These are phyloP conservation scores for Ulota crispa DNA, from an alignment of 225 moss, liverwort and hornwort genomes.

Conservation along the genomic window DNA sequence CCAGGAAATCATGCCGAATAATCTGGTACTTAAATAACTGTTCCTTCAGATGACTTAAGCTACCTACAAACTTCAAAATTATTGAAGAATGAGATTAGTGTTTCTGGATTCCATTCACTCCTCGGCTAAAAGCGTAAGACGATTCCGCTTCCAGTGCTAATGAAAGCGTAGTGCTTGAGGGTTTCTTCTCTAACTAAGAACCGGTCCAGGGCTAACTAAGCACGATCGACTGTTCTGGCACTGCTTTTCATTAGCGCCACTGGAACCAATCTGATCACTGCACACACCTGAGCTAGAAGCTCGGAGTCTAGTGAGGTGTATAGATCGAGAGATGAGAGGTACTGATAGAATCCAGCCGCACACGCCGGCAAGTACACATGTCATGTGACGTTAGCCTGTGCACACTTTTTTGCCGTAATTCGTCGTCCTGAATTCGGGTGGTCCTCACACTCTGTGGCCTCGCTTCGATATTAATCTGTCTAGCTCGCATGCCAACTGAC, in stretches of 20 bases:
- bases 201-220: neutral
- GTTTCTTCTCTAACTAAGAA: neutral
- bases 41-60: neutral
- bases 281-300: neutral
- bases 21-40: neutral
- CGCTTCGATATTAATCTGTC: no score
- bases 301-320: neutral
- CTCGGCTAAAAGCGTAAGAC: neutral
- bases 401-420: neutral
- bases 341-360: neutral
- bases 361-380: neutral
- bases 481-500: no score
- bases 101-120: neutral
- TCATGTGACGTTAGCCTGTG: neutral
- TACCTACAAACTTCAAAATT: neutral
- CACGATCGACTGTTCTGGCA: neutral
- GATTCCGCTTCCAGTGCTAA: neutral
- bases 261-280: neutral
- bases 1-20: no score
- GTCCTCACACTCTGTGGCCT: no score
- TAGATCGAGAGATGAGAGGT: neutral
- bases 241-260: neutral
- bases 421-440: neutral
- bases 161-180: neutral
- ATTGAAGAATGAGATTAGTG: neutral